Evolutionary conservation across 2,329 filamentous ascomycete genomes (phyloP), one percentile per base, ranked within the genome.

Genomic region (Calonectria hawksworthii): DNA sequence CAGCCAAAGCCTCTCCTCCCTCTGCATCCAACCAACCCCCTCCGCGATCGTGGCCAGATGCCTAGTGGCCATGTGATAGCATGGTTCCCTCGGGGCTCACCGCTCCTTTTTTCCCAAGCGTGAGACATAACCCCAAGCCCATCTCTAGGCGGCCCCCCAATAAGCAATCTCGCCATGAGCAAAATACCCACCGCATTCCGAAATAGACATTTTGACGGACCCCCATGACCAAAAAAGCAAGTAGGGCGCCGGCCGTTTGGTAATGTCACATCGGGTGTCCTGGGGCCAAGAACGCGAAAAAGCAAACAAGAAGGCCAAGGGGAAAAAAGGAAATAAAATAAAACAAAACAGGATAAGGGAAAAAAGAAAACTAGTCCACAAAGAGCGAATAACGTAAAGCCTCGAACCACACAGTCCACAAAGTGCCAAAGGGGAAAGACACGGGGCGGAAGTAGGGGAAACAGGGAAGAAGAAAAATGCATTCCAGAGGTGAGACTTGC

Each of bases 101-200:
- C 68, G 68, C 68, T 70, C 41, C 34, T 70, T 70, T 59, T 56
- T n/a, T 23, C 21, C 50, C 38, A 23, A 52, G 23, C n/a, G 36
- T 63, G 68, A 70, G 68, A 70, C 68, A 70, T 70, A 9, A 26
- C 38, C n/a, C 13, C 30, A 51, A 50, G n/a, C 50, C 47, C 14
- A 36, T 67, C 47, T 65, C 38, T 9, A n/a, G 38, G 26, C 14
- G n/a, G 2, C 21, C 11, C 34, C 26, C 32, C 47, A 26, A 67
- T 41, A 7, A 8, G 30, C 44, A 68, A 52, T 68, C 28, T 50
- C 61, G 41, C 61, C 41, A 32, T 65, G 61, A 14, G 61, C 21
- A 28, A 50, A 28, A 30, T 65, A 34, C 26, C 61, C 41, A 44
- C 41, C 38, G 26, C 61, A 34, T 44, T 65, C 61, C 61, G 26